Evolutionary conservation across 2,329 filamentous ascomycete genomes (phyloP).

Genomic region (Acarospora socialis): DNA sequence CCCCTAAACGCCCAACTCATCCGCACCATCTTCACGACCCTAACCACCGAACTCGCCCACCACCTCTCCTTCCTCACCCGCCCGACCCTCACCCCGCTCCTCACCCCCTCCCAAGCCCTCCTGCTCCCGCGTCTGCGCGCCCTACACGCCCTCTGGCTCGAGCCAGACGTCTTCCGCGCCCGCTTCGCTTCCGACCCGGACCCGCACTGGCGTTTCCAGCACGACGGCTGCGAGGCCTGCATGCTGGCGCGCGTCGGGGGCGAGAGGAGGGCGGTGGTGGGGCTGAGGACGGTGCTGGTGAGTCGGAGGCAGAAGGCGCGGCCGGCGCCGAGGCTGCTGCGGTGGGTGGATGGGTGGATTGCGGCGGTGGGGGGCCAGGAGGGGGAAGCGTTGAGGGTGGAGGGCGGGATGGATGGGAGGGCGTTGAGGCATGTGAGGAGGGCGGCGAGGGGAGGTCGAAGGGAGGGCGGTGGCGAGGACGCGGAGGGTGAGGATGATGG

Average conservation of each 20-base stretch:
- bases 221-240: conserved; percentile 24
- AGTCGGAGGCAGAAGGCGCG: conserved; percentile 20
- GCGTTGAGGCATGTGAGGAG: neutral
- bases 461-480: conserved; percentile 9
- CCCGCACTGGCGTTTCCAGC: conserved; percentile 19
- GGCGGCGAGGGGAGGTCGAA: conserved; percentile 12
- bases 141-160: conserved; percentile 22
- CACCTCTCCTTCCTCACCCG: conserved; percentile 14
- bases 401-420: neutral
- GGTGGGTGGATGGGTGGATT: conserved; percentile 13
- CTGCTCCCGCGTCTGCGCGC: conserved; percentile 16
- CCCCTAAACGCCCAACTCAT: conserved; percentile 12
- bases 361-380: conserved; percentile 11
- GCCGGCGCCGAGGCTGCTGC: conserved; percentile 12
- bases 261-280: conserved; percentile 17
- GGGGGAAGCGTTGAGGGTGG: conserved; percentile 12
- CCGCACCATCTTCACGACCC: conserved; percentile 9
- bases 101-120: conserved; percentile 9
- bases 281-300: conserved; percentile 20
- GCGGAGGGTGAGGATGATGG: conserved; percentile 13
- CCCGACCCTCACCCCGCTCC: conserved; percentile 13
- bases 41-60: conserved; percentile 17
- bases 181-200: conserved; percentile 4
- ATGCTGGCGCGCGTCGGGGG: conserved; percentile 22
- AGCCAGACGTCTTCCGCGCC: conserved; percentile 3